Evolutionary conservation across 768 basidiomycete species (phyloP).

Genomic region (Agaricus subrufescens): DNA sequence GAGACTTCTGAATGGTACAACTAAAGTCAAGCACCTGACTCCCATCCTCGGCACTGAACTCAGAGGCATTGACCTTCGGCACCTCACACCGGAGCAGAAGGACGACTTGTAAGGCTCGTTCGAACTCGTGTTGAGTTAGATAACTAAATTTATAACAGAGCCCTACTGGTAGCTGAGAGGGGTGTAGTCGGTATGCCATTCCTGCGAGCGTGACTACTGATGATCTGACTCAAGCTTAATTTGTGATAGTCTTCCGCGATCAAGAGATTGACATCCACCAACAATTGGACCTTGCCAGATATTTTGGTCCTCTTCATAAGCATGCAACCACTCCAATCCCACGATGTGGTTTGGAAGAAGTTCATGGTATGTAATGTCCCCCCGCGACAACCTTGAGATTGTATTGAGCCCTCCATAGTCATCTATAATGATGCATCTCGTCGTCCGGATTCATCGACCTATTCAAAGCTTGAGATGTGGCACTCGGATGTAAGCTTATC

Average conservation of each 20-base stretch:
- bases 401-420: slow-evolving; percentile 31
- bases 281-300: slow-evolving; percentile 65
- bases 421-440: slow-evolving; percentile 67
- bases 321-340: slow-evolving; percentile 82
- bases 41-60: slow-evolving; percentile 76
- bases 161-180: slow-evolving; percentile 69
- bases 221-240: not conserved
- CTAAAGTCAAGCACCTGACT: slow-evolving; percentile 63
- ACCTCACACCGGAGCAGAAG: slow-evolving; percentile 63
- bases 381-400: not conserved
- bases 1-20: slow-evolving; percentile 56
- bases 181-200: slow-evolving; percentile 64
- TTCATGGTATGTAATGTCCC: slow-evolving; percentile 44
- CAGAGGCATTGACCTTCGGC: slow-evolving; percentile 65
- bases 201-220: not conserved
- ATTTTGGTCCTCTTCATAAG: slow-evolving; percentile 76
- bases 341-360: slow-evolving; percentile 68
- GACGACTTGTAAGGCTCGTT: slow-evolving; percentile 60
- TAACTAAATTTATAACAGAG: slow-evolving; percentile 30
- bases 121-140: slow-evolving; percentile 6
- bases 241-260: slow-evolving; percentile 59
- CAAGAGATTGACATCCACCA: slow-evolving; percentile 66
- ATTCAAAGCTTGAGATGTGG: slow-evolving; percentile 74
- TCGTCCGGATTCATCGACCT: slow-evolving; percentile 59
- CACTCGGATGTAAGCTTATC: slow-evolving; percentile 61